Evolutionary conservation across 108 stramenopile genomes (phyloP).

Genomic region (Craspedostauros australis): DNA sequence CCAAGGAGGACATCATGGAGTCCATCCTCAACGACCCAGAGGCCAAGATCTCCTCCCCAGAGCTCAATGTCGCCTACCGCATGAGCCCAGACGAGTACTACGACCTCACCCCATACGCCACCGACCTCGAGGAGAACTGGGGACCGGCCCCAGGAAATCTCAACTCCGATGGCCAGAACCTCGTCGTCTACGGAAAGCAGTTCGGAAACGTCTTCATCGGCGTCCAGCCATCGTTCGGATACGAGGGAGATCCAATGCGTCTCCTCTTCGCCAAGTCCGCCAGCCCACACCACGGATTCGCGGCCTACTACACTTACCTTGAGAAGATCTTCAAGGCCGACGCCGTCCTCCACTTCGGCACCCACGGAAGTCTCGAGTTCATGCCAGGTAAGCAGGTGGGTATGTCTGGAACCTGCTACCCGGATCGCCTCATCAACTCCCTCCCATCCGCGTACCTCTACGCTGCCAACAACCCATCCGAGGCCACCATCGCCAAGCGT

Average conservation of each 20-base stretch:
- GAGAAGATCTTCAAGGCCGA: conserved; percentile 95
- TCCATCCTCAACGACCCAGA: conserved; percentile 90
- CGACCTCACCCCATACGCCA: conserved; percentile 88
- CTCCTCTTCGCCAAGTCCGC: conserved; percentile 94
- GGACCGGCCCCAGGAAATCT: conserved; percentile 95
- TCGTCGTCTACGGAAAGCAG: conserved; percentile 92
- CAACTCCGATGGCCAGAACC: conserved; percentile 94
- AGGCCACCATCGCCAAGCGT: conserved; percentile 96
- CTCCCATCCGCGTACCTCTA: conserved; percentile 94
- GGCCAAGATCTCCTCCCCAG: conserved; percentile 89
- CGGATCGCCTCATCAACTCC: conserved; percentile 93
- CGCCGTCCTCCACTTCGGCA: conserved; percentile 95
- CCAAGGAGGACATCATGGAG: conserved; percentile 85
- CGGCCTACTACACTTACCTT: conserved; percentile 96
- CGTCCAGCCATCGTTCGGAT: conserved; percentile 93
- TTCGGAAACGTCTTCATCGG: conserved; percentile 97
- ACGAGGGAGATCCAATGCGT: conserved; percentile 94
- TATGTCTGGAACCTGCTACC: conserved; percentile 97
- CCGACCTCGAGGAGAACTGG: conserved; percentile 96
- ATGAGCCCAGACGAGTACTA: conserved; percentile 96
- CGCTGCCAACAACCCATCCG: conserved; percentile 97
- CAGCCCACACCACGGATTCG: conserved; percentile 96
- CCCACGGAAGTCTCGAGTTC: conserved; percentile 94
- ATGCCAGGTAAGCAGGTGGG: conserved; percentile 99
- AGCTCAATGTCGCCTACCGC: conserved; percentile 92